Conservation (phyloP, 2,329 filamentous ascomycete species). For the Dryadomyces quercivorus region DNA sequence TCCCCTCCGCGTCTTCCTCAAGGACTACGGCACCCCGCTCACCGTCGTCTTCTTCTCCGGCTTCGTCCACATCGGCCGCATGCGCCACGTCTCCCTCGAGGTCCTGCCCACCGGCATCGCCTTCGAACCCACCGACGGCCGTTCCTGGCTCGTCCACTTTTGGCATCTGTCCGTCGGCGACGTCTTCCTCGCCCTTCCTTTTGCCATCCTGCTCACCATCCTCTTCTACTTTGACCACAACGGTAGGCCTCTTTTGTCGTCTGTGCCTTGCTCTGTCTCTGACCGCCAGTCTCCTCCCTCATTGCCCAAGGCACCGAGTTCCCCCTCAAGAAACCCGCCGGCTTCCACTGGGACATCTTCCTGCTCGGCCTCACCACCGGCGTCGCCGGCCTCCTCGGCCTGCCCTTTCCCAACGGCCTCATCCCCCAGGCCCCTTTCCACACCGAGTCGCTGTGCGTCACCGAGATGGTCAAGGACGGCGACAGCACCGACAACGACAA, state of each 20-base stretch:
- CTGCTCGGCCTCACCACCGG: constrained; percentile 68
- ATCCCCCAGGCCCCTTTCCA: constrained; percentile 79
- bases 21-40: constrained; percentile 79
- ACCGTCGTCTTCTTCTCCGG: constrained; percentile 82
- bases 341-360: constrained; percentile 79
- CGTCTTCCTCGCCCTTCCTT: constrained; percentile 76
- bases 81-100: constrained; percentile 57
- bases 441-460: constrained; percentile 67
- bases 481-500: constrained; percentile 16
- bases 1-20: constrained; percentile 67
- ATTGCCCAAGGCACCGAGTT: constrained; percentile 78
- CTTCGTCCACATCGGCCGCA: constrained; percentile 76
- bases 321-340: constrained; percentile 66
- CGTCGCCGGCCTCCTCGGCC: constrained; percentile 60
- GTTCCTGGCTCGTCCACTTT: constrained; percentile 69
- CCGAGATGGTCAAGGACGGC: constrained; percentile 36
- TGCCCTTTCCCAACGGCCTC: constrained; percentile 72
- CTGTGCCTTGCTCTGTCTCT: background rate
- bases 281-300: constrained; percentile 55
- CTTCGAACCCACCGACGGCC: constrained; percentile 64
- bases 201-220: constrained; percentile 70
- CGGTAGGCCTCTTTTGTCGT: constrained; percentile 32
- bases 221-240: constrained; percentile 89
- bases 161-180: constrained; percentile 65
- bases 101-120: constrained; percentile 63